Conservation (phyloP, 202 grass and related monocot genomes). For the Elaeis oleifera region DNA sequence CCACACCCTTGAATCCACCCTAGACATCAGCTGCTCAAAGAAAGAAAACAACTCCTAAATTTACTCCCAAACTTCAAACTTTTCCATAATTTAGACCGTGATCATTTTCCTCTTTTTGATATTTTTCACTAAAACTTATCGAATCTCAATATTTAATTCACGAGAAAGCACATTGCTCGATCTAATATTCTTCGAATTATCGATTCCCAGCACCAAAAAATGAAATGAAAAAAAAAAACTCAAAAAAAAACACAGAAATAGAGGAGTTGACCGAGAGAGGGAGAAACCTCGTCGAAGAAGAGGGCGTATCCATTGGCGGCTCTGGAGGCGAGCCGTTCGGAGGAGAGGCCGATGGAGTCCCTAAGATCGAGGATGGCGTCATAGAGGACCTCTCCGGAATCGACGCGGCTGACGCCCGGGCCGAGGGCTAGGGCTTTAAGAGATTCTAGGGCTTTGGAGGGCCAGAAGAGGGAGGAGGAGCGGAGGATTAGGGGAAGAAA, state of each 20-base stretch:
- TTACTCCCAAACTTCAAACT: too few relatives aligned
- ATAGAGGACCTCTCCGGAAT: constrained; percentile 65
- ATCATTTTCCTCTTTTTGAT: too few relatives aligned
- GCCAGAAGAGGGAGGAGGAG: constrained; percentile 56
- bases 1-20: constrained; percentile 57
- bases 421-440: constrained; percentile 61
- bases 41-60: too few relatives aligned
- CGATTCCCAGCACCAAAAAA: neutral
- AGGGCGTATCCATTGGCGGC: constrained; percentile 44
- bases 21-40: constrained; percentile 34
- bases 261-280: neutral
- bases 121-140: too few relatives aligned
- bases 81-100: too few relatives aligned
- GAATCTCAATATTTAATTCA: too few relatives aligned
- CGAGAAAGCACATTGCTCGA: too few relatives aligned
- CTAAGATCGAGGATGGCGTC: constrained; percentile 76
- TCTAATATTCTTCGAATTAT: too few relatives aligned
- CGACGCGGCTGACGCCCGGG: constrained; percentile 69
- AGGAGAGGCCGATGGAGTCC: constrained; percentile 37
- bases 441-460: constrained; percentile 45
- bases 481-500: constrained; percentile 59
- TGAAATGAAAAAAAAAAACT: too few relatives aligned
- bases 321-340: constrained; percentile 16
- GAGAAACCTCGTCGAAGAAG: constrained; percentile 67
- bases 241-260: neutral